These are phyloP conservation scores for Cladosporium sp. DNA, from an alignment of 2,329 filamentous ascomycete species.

Conservation along the genomic window DNA sequence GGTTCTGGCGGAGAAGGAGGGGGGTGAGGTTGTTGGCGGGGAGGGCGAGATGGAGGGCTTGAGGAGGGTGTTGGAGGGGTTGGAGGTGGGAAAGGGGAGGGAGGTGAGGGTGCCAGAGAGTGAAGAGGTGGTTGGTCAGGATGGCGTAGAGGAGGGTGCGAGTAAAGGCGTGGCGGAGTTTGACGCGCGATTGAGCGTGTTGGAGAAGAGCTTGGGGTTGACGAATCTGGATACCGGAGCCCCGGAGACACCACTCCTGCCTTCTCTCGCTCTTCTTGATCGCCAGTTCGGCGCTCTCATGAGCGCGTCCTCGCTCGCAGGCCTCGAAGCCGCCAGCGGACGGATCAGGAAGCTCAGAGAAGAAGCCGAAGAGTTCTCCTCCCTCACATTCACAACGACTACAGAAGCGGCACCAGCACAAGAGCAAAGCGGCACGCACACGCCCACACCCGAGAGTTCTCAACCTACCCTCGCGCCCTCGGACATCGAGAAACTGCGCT, in stretches of 20 bases:
- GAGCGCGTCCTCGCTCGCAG: constrained; percentile 65
- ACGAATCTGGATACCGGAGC: constrained; percentile 59
- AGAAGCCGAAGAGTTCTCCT: constrained; percentile 67
- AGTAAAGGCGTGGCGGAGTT: constrained; percentile 71
- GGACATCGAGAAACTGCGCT: constrained; percentile 81
- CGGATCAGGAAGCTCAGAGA: constrained; percentile 35
- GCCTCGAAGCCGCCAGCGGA: constrained; percentile 55
- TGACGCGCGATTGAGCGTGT: constrained; percentile 69
- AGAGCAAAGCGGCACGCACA: constrained; percentile 16
- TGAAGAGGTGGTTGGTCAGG: constrained; percentile 6
- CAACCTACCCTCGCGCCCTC: constrained; percentile 45
- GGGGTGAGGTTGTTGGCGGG: constrained; percentile 40
- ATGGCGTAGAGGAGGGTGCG: constrained; percentile 21
- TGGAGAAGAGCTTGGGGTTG: constrained; percentile 80
- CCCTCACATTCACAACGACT: constrained; percentile 13
- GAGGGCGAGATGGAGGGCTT: constrained; percentile 63
- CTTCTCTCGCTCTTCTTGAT: constrained; percentile 74
- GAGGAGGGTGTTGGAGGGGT: constrained; percentile 66
- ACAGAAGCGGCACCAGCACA: constrained; percentile 28
- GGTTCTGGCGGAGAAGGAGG: constrained; percentile 37
- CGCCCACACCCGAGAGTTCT: constrained; percentile 12
- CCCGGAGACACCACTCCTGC: constrained; percentile 71
- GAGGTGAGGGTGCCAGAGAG: constrained; percentile 2
- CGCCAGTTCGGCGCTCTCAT: constrained; percentile 70
- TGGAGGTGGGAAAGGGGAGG: constrained; percentile 37